Base-by-base conservation (phyloP, 2,329 filamentous ascomycete genomes). In the Colletotrichum noveboracense region DNA sequence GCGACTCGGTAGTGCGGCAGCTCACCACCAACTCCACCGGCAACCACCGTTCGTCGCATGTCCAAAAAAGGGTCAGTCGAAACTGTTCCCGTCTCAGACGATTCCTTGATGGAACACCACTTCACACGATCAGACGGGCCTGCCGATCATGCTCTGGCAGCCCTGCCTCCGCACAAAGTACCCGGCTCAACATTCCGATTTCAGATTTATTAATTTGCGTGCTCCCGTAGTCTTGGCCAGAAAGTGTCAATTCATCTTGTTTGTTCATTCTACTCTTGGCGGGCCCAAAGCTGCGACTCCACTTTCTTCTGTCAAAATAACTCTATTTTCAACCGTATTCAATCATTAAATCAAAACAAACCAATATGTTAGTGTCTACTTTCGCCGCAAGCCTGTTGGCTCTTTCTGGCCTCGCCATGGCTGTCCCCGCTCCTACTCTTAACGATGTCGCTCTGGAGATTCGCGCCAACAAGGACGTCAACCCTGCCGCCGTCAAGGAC, bases 401-500 rank as follows among this genome's bases (percentile, higher is more conserved):
- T 3, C 24, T 68, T 1, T 68, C 36, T 18, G 55, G 70, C 21
- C 13, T 73, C 6, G 24, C 70, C 6, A 16, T n/a, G 26, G 64
- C 70, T 1, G 18, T 68, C 4, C 70, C 70, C 18, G 38, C 28
- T 1, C 43, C 64, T 16, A 2, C 28, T 2, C 18, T 62, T 7
- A 66, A 38, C 26, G 43, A 66, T 4, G 38, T 26, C 1, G 26
- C n/a, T 13, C 2, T 72, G n/a, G 70, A 73, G 12, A 30, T 36
- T 6, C 71, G 71, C 7, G 71, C 66, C 10, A 62, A 56, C 10
- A 74, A 43, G 8, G 36, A 48, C 9, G 66, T 74, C 71, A 70
- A 74, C 8, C 71, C 71, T 12, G 32, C 30, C 7, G 71, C 71
- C n/a, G 66, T 74, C 18, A 74, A 43, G n/a, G 71, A 52, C 32